Base-by-base conservation (phyloP, 352 stramenopile species). In the Pythium utonaiense region DNA sequence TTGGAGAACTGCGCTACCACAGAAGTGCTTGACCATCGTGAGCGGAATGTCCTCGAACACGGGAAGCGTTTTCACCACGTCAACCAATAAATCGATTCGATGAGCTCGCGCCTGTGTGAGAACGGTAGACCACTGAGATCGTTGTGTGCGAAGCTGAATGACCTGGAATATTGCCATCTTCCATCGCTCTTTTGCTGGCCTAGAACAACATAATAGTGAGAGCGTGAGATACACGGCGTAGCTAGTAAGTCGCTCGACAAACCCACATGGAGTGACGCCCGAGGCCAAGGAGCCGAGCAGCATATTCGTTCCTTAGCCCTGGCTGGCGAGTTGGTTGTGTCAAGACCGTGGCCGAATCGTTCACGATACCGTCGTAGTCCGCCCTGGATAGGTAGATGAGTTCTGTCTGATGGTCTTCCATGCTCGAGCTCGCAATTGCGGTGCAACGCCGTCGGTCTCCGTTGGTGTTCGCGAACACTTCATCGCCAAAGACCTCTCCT, bases 401-500 rank as follows among this genome's bases (percentile, higher is more conserved):
- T 3, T 67, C 44, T 6, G 28, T 47, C 17, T 54, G 53, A n/a
- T 17, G 51, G 10, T 17, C 30, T 3, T 65, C 42, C 0, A 27
- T 30, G 25, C 38, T 27, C 4, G 33, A 4, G 19, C 14, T 57
- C 33, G 59, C 67, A 6, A 75, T 40, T 16, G 69, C 73, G 17
- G 71, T 81, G 16, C 50, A 64, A 9, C 25, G 40, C 22, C 73
- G 48, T 21, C 13, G 50, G 16, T 51, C 58, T 8, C 67, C 62
- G 41, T 66, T 59, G 8, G 28, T 33, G 22, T 62, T 27, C 4
- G 59, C 17, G 24, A 80, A 59, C 8, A 42, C 56, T 60, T 86
- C 76, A 65, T 77, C 74, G 0, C 73, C 76, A 51, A 86, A 86
- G 0, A 75, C 58, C 17, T 86, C 74, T 13, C 62, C 67, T 42